Conservation (phyloP, 805 yeast genomes). For the Phaffomyces opuntiae region DNA sequence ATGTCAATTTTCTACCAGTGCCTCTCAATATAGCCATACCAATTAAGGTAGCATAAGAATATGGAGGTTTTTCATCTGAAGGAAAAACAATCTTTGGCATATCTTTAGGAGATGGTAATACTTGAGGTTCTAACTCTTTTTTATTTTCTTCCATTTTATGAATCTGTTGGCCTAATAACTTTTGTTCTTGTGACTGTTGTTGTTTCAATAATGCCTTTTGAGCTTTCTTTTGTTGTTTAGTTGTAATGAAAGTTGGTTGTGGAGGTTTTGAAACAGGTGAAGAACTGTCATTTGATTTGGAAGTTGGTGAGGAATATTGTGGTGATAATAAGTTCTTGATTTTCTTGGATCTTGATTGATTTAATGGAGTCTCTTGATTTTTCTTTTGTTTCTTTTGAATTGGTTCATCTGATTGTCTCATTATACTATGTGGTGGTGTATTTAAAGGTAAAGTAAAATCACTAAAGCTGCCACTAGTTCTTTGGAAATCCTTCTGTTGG, state of each 20-base stretch:
- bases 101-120: slow-evolving; percentile 17
- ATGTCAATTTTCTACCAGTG: slow-evolving; percentile 61
- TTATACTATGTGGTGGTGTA: slow-evolving; percentile 24
- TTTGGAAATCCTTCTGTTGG: background rate
- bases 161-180: slow-evolving; percentile 1
- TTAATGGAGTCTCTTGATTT: slow-evolving; percentile 20
- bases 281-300: background rate
- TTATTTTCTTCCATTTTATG: slow-evolving; percentile 1
- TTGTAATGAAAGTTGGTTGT: slow-evolving; percentile 15
- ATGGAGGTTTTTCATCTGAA: slow-evolving; percentile 66
- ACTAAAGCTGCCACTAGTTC: slow-evolving; percentile 5
- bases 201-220: slow-evolving; percentile 10
- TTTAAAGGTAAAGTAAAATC: slow-evolving; percentile 15
- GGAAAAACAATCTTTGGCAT: slow-evolving; percentile 20
- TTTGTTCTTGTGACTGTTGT: slow-evolving; percentile 1
- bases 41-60: slow-evolving; percentile 86
- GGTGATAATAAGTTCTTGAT: slow-evolving; percentile 21
- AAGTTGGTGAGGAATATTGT: slow-evolving; percentile 22
- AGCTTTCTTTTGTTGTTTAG: slow-evolving; percentile 11
- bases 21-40: slow-evolving; percentile 89
- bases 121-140: slow-evolving; percentile 6
- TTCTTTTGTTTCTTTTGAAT: slow-evolving; percentile 8
- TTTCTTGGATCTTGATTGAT: slow-evolving; percentile 16
- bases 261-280: slow-evolving; percentile 16
- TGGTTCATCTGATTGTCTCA: slow-evolving; percentile 13